Evolutionary conservation across 148 eudicot species (phyloP).

Genomic region (Nyssa sinensis): DNA sequence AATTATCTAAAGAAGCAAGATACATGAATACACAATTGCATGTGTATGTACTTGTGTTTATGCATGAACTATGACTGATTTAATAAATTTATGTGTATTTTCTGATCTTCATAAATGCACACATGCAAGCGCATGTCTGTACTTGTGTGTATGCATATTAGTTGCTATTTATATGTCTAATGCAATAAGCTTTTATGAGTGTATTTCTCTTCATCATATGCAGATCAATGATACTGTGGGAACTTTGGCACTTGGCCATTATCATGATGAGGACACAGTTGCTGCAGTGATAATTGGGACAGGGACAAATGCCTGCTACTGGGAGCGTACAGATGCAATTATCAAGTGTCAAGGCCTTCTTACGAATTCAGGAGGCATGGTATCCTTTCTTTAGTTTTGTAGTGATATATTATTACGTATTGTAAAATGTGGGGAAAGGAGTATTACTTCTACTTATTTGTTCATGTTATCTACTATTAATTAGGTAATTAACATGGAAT

Average conservation of each 20-base stretch:
- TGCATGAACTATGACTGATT: too few species aligned
- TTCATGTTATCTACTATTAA: conserved; percentile 1
- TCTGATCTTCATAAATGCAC: not conserved
- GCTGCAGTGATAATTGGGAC: conserved; percentile 89
- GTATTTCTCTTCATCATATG: conserved; percentile 5
- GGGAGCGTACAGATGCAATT: conserved; percentile 88
- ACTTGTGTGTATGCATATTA: not conserved
- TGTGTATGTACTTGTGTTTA: too few species aligned
- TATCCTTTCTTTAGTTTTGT: conserved; percentile 27
- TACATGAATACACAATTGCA: too few species aligned
- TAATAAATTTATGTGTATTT: too few species aligned
- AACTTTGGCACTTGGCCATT: conserved; percentile 88
- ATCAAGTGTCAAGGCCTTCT: conserved; percentile 88
- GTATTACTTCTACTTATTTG: conserved; percentile 1
- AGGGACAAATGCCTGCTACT: conserved; percentile 93
- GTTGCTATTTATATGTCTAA: not conserved
- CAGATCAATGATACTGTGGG: conserved; percentile 94
- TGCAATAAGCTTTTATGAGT: not conserved
- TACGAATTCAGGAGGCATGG: conserved; percentile 84
- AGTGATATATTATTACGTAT: not conserved
- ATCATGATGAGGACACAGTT: conserved; percentile 90
- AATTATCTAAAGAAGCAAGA: too few species aligned
- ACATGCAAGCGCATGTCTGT: not conserved
- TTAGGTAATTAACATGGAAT: conserved; percentile 93
- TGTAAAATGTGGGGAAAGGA: not conserved